Percentiles rank a stretch among this genome's conserved stretches.
Evolutionary conservation across 202 grass and related monocot genomes (phyloP).

Genomic region (Carex sylvatica): DNA sequence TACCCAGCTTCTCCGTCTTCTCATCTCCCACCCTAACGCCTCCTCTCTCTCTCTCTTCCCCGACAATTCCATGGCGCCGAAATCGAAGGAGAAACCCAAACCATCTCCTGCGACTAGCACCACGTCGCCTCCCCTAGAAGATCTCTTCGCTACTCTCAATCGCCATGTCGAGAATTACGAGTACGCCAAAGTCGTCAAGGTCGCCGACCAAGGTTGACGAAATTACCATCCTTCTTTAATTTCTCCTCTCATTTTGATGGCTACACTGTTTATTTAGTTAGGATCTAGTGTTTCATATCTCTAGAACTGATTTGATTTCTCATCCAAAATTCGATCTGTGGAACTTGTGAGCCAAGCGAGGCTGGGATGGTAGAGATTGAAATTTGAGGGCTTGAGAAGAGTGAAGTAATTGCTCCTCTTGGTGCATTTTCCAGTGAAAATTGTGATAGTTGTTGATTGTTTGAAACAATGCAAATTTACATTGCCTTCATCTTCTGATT

Average conservation of each 20-base stretch:
- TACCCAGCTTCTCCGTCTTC: neutral
- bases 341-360: neutral
- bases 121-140: slow-evolving; percentile 52
- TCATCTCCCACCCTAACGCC: neutral
- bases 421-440: neutral
- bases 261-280: neutral
- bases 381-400: neutral
- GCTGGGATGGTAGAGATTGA: neutral
- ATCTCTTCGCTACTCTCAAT: slow-evolving; percentile 74
- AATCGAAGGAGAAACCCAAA: slow-evolving; percentile 52
- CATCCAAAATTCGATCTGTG: neutral
- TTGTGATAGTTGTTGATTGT: neutral
- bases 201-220: slow-evolving; percentile 81
- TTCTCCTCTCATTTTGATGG: neutral
- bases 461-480: neutral
- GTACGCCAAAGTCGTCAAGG: slow-evolving; percentile 52
- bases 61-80: slow-evolving; percentile 64
- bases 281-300: neutral
- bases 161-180: slow-evolving; percentile 50
- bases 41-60: neutral
- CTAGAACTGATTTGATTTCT: slow-evolving; percentile 2
- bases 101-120: slow-evolving; percentile 29
- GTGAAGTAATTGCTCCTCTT: neutral
- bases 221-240: neutral
- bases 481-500: neutral